Base-by-base conservation (phyloP, 2,329 filamentous ascomycete genomes). In the Dothideomycetidae sp. region DNA sequence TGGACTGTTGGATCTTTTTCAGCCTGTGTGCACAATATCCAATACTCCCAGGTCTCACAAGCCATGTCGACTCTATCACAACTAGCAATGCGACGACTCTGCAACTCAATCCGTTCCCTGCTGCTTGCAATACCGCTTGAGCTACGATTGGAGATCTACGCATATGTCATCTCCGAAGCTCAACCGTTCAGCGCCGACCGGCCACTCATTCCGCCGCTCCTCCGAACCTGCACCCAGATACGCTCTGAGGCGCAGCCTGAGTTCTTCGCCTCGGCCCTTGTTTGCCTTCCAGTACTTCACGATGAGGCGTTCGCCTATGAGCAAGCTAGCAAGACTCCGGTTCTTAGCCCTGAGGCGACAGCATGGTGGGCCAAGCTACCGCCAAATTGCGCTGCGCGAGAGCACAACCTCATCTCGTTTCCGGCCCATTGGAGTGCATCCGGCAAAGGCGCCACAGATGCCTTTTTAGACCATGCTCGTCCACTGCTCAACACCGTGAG, bases 61-160 rank as follows among this genome's bases (percentile, higher is more conserved):
- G n/a, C n/a, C n/a, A n/a, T n/a, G n/a, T n/a, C n/a, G n/a, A n/a
- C n/a, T n/a, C n/a, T n/a, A n/a, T n/a, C n/a, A n/a, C n/a, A n/a
- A n/a, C n/a, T n/a, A n/a, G n/a, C n/a, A n/a, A n/a, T n/a, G n/a
- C n/a, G n/a, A n/a, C n/a, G n/a, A n/a, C n/a, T n/a, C n/a, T n/a
- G n/a, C n/a, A n/a, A n/a, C n/a, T n/a, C n/a, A n/a, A n/a, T n/a
- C n/a, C n/a, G n/a, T n/a, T n/a, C n/a, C 29, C 42, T 46, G 10
- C 46, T 65, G 39, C 61, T 65, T 53, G 51, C 46, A 11, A 62
- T 81, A 1, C 67, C 78, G 15, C 62, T 64, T 2, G 75, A 80
- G 47, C 62, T 80, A 3, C 66, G 67, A 26, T 70, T 76, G 38
- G 65, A 78, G 49, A 69, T 80, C 19, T 70, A 65, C 51, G 44